Conservation (phyloP, 179 eudicot genomes). For the Corrigiola litoralis region DNA sequence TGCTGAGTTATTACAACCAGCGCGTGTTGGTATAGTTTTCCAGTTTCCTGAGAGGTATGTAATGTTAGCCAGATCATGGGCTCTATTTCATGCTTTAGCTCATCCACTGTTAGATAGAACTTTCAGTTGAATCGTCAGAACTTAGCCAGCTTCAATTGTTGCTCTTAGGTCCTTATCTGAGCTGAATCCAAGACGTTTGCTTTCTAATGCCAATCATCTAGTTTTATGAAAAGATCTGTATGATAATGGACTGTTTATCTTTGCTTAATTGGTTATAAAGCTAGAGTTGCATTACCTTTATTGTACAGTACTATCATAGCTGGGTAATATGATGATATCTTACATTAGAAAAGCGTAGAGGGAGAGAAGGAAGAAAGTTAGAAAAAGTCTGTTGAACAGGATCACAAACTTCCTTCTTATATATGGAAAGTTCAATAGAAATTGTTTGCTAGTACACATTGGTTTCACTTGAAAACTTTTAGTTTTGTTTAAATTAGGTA, state of each 20-base stretch:
- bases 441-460: no score
- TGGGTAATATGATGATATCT: background rate
- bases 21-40: constrained; percentile 86
- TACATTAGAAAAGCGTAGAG: no score
- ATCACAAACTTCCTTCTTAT: no score
- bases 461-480: no score
- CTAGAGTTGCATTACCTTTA: background rate
- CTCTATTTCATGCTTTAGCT: background rate
- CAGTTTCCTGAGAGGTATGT: constrained; percentile 96
- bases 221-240: background rate
- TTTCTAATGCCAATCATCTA: background rate
- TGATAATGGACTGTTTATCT: background rate
- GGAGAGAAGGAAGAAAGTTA: no score
- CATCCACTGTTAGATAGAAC: background rate
- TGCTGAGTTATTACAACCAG: constrained; percentile 50
- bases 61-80: background rate
- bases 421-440: no score
- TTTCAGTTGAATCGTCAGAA: background rate
- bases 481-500: no score
- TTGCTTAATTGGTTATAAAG: background rate
- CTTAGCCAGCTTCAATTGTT: no score
- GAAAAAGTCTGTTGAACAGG: no score
- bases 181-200: background rate
- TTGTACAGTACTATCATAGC: background rate
- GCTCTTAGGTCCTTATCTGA: no score